Conservation (phyloP, 169 alveolate genomes). For the Amoebophrya sp. region DNA sequence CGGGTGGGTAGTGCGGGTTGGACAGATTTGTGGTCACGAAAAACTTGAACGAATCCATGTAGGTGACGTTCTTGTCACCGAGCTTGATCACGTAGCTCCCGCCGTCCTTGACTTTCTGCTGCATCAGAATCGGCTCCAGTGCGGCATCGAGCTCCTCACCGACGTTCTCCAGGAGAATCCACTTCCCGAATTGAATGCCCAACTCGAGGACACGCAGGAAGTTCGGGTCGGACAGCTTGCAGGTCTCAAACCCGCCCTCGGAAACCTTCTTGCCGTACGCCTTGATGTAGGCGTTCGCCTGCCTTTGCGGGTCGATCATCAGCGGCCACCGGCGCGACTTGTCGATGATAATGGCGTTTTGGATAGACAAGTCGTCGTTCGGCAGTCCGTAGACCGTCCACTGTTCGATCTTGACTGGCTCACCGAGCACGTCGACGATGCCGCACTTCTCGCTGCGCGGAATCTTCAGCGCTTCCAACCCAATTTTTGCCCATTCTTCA, state of each 20-base stretch:
- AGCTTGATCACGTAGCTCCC: slow-evolving; percentile 63
- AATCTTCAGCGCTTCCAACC: neutral
- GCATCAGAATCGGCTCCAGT: slow-evolving; percentile 76
- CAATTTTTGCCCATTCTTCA: neutral
- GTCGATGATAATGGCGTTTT: slow-evolving; percentile 78
- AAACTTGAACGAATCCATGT: slow-evolving; percentile 62
- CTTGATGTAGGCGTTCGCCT: slow-evolving; percentile 79
- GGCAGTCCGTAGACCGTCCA: slow-evolving; percentile 83
- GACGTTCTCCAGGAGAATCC: slow-evolving; percentile 82
- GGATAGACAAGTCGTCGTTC: slow-evolving; percentile 77
- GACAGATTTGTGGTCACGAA: slow-evolving; percentile 81
- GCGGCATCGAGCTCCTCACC: slow-evolving; percentile 86
- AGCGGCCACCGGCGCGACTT: slow-evolving; percentile 81
- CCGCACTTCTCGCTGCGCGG: slow-evolving; percentile 32
- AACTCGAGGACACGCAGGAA: slow-evolving; percentile 72
- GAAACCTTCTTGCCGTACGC: slow-evolving; percentile 61
- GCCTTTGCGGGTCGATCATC: slow-evolving; percentile 85
- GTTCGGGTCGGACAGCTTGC: slow-evolving; percentile 71
- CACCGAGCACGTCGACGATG: slow-evolving; percentile 61
- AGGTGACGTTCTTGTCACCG: slow-evolving; percentile 79
- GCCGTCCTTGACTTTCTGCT: slow-evolving; percentile 75
- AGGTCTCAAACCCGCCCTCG: slow-evolving; percentile 66
- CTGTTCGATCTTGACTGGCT: slow-evolving; percentile 71
- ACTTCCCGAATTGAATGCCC: slow-evolving; percentile 84
- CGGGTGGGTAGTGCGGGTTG: slow-evolving; percentile 90